Evolutionary conservation across 805 yeast genomes (phyloP), one percentile per base, ranked within the genome.

Genomic region (Saccharomycopsis selenospora): DNA sequence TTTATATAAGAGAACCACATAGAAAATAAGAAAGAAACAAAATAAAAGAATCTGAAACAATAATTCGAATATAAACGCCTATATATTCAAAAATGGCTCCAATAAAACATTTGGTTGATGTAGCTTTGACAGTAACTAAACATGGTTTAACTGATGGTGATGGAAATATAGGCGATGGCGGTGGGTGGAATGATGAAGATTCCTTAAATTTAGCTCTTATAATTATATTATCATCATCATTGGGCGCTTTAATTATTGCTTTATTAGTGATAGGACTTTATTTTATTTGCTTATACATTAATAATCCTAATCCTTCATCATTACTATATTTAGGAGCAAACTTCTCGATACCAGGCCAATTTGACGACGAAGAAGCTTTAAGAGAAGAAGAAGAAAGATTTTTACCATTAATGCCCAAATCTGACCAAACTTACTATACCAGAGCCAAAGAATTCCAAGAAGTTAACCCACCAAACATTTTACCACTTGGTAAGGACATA

Each of bases 221-320:
- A 2, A 43, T 51, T 3, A 27, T 49, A 4, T 22, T 51, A 4
- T 43, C 46, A 7, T 45, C 50, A 25, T 45, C 50, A 4, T 44
- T 51, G 22, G 55, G 52, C 2, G 50, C 48, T 10, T 20, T 51
- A 5, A 22, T 46, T 17, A 30, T 51, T 7, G 50, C 52, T 5
- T 40, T 51, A 4, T 24, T 51, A 11, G 43, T 51, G n/a, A 40
- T 49, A 20, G 52, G 52, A 10, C 36, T 51, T 17, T 51, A 51
- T 22, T 48, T 46, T n/a, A 43, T 51, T n/a, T 51, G 55, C 22
- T 13, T 51, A 3, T 47, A 45, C 30, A 27, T 28, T n/a, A 20
- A 17, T 10, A 17, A 41, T 17, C 13, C 38, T 4, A 24, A 38
- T 27, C 22, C 51, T 7, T 13, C 40, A 3, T 23, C 44, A 13